phyloP scores from a whole-genome alignment of 257 asterid genomes.

The Fraxinus anomala region DNA sequence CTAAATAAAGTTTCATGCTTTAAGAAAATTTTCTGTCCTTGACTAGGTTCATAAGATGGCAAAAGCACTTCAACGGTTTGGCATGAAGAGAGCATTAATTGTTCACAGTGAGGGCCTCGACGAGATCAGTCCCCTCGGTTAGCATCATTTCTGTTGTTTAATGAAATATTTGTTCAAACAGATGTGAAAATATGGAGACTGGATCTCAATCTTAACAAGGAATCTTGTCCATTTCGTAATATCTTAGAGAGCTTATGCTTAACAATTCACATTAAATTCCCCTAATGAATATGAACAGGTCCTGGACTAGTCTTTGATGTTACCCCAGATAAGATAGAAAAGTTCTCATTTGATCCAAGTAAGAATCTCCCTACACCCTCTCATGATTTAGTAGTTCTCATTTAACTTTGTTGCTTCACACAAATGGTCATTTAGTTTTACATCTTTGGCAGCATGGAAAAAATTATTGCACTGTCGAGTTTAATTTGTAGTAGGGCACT shows the following conservation, averaged over 20 bases:
- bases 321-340: slow-evolving; percentile 57
- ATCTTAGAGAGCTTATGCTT: neutral
- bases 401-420: neutral
- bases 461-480: neutral
- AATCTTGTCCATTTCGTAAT: slow-evolving; percentile 6
- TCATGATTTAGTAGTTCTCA: neutral
- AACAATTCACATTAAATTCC: neutral
- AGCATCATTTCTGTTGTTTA: neutral
- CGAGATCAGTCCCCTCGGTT: slow-evolving; percentile 93
- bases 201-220: neutral
- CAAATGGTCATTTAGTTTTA: neutral
- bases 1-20: too few relatives aligned
- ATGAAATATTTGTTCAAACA: neutral
- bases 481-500: neutral
- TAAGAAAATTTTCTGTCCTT: neutral
- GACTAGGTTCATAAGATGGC: slow-evolving; percentile 73
- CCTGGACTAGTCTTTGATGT: slow-evolving; percentile 74
- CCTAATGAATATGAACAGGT: slow-evolving; percentile 44
- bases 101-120: slow-evolving; percentile 83
- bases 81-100: slow-evolving; percentile 78
- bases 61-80: slow-evolving; percentile 68
- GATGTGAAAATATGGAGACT: neutral
- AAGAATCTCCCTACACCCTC: slow-evolving; percentile 28
- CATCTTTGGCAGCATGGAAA: neutral
- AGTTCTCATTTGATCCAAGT: slow-evolving; percentile 73